Percentiles rank a stretch among this genome's conserved stretches.
These are phyloP conservation scores for Miscanthus lutarioriparius DNA, from an alignment of 176 grass and related monocot species.

Conservation along the genomic window DNA sequence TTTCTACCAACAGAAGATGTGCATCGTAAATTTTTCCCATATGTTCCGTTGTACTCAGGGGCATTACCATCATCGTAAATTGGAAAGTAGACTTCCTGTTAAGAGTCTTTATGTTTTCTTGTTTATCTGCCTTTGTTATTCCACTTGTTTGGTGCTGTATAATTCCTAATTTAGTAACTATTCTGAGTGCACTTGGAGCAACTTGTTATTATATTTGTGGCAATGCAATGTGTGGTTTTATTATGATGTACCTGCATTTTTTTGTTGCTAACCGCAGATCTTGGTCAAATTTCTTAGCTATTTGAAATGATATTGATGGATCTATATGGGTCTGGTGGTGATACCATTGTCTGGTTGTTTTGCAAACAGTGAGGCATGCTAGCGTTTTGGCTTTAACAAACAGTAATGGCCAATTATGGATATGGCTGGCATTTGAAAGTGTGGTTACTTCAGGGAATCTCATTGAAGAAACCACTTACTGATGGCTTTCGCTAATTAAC, in stretches of 20 bases:
- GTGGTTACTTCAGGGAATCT: neutral
- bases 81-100: too few species aligned
- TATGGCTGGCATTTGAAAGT: neutral
- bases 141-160: neutral
- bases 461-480: neutral
- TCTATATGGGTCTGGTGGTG: neutral
- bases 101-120: neutral
- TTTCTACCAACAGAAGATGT: neutral
- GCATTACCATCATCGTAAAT: neutral
- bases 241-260: neutral
- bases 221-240: neutral
- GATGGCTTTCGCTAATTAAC: too few species aligned
- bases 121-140: neutral
- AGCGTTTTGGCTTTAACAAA: neutral
- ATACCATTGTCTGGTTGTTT: neutral
- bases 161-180: neutral
- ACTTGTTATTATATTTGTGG: neutral
- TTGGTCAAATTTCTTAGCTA: neutral
- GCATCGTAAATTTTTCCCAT: neutral
- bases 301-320: neutral
- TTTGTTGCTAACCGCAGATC: neutral
- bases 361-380: neutral
- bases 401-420: neutral
- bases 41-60: constrained; percentile 2
- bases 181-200: neutral